Evolutionary conservation across 2,329 filamentous ascomycete species (phyloP).

Genomic region (Fonsecaea pedrosoi): DNA sequence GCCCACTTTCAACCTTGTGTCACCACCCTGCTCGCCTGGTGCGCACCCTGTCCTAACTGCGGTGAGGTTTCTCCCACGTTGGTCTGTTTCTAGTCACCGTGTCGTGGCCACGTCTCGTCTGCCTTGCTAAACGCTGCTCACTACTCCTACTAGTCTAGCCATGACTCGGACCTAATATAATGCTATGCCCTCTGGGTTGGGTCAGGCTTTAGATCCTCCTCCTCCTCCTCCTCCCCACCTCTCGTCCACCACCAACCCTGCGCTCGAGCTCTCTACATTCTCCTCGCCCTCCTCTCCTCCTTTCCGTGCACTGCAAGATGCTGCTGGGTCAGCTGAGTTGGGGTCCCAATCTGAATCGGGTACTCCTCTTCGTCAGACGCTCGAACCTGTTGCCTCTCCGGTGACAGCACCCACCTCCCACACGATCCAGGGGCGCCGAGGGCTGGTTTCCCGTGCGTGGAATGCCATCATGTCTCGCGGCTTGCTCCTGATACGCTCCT

Average conservation of each 20-base stretch:
- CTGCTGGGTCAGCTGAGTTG: constrained; percentile 18
- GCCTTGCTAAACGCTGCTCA: background rate
- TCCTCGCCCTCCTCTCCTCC: constrained; percentile 13
- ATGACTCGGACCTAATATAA: constrained; percentile 7
- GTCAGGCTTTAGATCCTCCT: constrained; percentile 22
- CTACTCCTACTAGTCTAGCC: background rate
- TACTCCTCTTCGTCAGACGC: constrained; percentile 15
- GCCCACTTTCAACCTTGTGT: constrained; percentile 12
- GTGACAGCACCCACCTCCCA: constrained; percentile 22
- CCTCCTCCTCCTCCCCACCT: constrained; percentile 1
- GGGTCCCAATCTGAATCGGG: constrained; percentile 25
- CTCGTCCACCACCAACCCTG: constrained; percentile 2
- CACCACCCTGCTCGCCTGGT: background rate
- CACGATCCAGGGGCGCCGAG: constrained; percentile 9
- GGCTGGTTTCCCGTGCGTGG: constrained; percentile 32
- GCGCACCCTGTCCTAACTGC: background rate
- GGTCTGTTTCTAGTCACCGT: background rate
- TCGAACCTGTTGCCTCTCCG: constrained; percentile 20
- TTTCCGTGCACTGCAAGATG: constrained; percentile 30
- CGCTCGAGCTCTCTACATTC: constrained; percentile 28
- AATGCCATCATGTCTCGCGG: constrained; percentile 55
- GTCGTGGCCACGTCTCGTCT: background rate
- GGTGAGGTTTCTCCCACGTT: background rate
- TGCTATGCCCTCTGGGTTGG: constrained; percentile 28
- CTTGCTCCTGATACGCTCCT: constrained; percentile 65